A percentile compares a stretch with the other conserved stretches of the same genome.
These are phyloP conservation scores for Polygonum aviculare DNA, from an alignment of 148 eudicot genomes.

Conservation along the genomic window DNA sequence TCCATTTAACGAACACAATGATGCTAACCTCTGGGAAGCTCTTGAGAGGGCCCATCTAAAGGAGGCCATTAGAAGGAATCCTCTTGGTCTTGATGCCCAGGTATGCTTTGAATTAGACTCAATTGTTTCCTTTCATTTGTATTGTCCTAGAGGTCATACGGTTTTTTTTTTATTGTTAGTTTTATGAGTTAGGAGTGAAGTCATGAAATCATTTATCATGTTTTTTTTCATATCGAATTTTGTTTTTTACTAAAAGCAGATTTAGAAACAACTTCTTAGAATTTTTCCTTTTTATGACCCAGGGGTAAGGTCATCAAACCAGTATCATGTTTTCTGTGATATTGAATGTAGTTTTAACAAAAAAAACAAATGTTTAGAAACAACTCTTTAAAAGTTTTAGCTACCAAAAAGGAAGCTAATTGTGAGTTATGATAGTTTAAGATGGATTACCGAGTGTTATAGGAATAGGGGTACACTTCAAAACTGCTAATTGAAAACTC, in stretches of 20 bases:
- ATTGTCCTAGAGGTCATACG: not conserved
- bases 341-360: not conserved
- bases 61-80: slow-evolving; percentile 61
- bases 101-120: slow-evolving; percentile 22
- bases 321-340: not conserved
- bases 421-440: not conserved
- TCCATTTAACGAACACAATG: slow-evolving; percentile 82
- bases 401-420: not conserved
- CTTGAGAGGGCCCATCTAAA: slow-evolving; percentile 87
- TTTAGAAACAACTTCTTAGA: not conserved
- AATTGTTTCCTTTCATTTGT: not conserved
- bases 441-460: not conserved
- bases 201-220: not conserved
- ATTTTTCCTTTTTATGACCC: not conserved
- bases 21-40: slow-evolving; percentile 92
- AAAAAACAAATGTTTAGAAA: not conserved
- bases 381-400: not conserved
- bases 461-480: not conserved
- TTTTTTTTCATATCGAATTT: not conserved
- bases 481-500: not conserved
- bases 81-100: slow-evolving; percentile 82
- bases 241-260: not conserved
- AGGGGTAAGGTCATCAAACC: not conserved
- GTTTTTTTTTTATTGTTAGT: not conserved
- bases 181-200: not conserved